Percentiles rank a stretch among this genome's conserved stretches.
phyloP scores from a whole-genome alignment of 192 early-diverging fungal genomes.

The Endogone sp. region DNA sequence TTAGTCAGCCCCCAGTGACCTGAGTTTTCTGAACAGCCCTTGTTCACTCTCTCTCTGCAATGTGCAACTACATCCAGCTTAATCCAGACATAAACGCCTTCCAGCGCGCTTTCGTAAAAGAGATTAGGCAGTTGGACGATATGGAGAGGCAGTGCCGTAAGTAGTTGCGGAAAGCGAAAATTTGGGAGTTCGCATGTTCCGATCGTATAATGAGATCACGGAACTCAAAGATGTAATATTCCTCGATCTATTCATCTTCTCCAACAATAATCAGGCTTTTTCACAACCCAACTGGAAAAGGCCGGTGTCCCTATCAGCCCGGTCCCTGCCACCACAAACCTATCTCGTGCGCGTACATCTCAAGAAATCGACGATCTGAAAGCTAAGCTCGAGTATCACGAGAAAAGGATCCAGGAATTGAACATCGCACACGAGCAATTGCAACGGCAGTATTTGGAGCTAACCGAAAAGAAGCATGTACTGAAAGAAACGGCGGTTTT shows the following conservation, averaged over 20 bases:
- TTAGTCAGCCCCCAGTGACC: too few species aligned
- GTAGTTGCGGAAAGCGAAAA: constrained; percentile 12
- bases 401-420: constrained; percentile 80
- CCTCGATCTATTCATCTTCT: neutral
- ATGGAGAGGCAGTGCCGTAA: constrained; percentile 94
- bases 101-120: constrained; percentile 91
- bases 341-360: constrained; percentile 67
- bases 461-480: constrained; percentile 87
- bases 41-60: neutral
- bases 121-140: constrained; percentile 95
- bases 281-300: constrained; percentile 76
- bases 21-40: too few species aligned
- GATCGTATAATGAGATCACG: too few species aligned
- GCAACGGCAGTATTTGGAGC: constrained; percentile 83
- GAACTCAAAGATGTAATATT: neutral
- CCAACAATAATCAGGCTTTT: constrained; percentile 84
- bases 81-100: constrained; percentile 95
- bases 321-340: constrained; percentile 38
- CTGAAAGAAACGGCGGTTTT: constrained; percentile 83
- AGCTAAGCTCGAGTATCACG: constrained; percentile 72
- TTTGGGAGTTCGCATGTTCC: too few species aligned
- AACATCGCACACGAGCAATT: constrained; percentile 83
- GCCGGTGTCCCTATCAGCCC: constrained; percentile 63
- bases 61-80: constrained; percentile 45
- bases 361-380: constrained; percentile 95